These are phyloP conservation scores for Dalbergia cochinchinensis DNA, from an alignment of 306 rosid species.

Conservation along the genomic window DNA sequence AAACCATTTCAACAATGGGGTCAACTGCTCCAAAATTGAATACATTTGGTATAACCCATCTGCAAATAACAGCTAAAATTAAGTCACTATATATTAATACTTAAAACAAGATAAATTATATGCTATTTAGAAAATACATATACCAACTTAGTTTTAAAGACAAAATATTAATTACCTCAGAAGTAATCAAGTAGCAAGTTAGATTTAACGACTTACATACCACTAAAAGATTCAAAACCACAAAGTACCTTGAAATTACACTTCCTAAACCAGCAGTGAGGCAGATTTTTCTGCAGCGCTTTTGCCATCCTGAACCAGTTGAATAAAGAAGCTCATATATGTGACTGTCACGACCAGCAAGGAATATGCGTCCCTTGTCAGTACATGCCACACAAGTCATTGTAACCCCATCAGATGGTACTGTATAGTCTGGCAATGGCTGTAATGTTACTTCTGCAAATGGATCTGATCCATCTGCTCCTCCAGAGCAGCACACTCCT, in stretches of 20 bases:
- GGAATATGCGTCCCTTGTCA: conserved; percentile 86
- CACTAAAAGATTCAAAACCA: conserved; percentile 32
- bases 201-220: conserved; percentile 19
- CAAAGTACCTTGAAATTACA: conserved; percentile 83
- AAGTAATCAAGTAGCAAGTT: conserved; percentile 29
- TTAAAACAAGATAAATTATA: conserved; percentile 14
- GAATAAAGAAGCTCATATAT: conserved; percentile 91
- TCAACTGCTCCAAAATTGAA: conserved; percentile 96
- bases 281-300: conserved; percentile 89
- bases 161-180: neutral
- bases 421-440: conserved; percentile 89
- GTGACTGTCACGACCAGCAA: conserved; percentile 98
- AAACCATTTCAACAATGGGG: conserved; percentile 91
- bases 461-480: conserved; percentile 84
- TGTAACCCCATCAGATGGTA: conserved; percentile 93
- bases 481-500: conserved; percentile 95
- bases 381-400: conserved; percentile 93
- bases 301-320: conserved; percentile 95
- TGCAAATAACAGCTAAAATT: conserved; percentile 57
- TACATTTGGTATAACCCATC: conserved; percentile 97
- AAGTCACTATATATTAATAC: conserved; percentile 38
- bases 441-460: conserved; percentile 90
- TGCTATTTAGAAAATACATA: conserved; percentile 7
- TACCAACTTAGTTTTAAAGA: conserved; percentile 12
- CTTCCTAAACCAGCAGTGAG: conserved; percentile 94